Evolutionary conservation across 2,329 filamentous ascomycete genomes (phyloP), one percentile per base, ranked within the genome.

Genomic region (Purpureocillium takamizusanense): DNA sequence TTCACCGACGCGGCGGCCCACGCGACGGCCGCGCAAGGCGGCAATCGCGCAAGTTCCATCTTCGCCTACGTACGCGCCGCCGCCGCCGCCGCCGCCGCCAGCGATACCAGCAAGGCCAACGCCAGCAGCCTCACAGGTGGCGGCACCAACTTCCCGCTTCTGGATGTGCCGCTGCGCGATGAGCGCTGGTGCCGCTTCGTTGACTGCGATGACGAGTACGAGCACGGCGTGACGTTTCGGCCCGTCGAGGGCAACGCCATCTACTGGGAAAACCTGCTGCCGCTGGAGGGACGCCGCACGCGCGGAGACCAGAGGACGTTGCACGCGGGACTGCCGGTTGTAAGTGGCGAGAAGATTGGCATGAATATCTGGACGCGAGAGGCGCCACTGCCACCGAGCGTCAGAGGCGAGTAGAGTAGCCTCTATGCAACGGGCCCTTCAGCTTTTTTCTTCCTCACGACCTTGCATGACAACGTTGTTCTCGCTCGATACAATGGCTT

Each of bases 311-410:
- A 60, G 42, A 55, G 63, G 30, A 68, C 61, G 25, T 42, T 70
- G 43, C 69, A 72, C 48, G 67, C 67, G 0, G 67, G 67, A 2
- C 40, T 71, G 43, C 65, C 67, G 1, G 64, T 72, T 3, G 61
- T 61, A 6, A 56, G 51, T 25, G 69, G 69, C 7, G 57, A 58
- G 30, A 72, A 72, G 52, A 61, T 70, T 39, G 69, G 68, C 10
- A 68, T 72, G 66, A 72, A 72, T 41, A 70, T 72, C 28, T 72
- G 67, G 67, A 72, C 68, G 29, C 55, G 67, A 31, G 59, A 70
- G 50, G 62, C 56, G 25, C 53, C 56, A 1, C 41, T 69, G 21
- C 51, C 56, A 14, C 53, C 56, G 17, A 56, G 57, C 3, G 50
- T 41, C 12, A 17, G 39, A 14, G 39, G 36, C 7, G 23, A 34